Evolutionary conservation across 768 basidiomycete species (phyloP).

Genomic region (Mycena floridula): DNA sequence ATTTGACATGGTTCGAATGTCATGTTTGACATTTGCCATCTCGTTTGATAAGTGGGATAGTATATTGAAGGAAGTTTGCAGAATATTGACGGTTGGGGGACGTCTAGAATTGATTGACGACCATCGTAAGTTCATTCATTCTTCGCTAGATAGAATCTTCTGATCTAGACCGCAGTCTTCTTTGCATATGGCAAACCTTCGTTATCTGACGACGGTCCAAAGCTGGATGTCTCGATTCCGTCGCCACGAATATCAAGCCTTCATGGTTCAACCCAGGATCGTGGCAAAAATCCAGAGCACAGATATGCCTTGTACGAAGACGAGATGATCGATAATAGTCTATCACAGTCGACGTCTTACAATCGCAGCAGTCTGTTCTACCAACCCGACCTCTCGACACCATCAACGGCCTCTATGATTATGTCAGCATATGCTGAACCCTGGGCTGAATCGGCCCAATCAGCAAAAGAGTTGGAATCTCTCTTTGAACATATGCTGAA

Average conservation of each 20-base stretch:
- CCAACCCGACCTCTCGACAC: constrained; percentile 24
- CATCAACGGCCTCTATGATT: constrained; percentile 92
- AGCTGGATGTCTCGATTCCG: constrained; percentile 8
- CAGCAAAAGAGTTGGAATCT: constrained; percentile 29
- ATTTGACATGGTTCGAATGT: constrained; percentile 52
- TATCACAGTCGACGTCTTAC: too few relatives aligned
- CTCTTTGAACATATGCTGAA: constrained; percentile 40
- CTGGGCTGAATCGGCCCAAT: constrained; percentile 1
- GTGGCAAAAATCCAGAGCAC: too few relatives aligned
- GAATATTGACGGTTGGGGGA: constrained; percentile 42
- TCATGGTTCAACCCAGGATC: too few relatives aligned
- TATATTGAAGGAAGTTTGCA: constrained; percentile 36
- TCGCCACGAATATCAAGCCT: constrained; percentile 4
- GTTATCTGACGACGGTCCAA: constrained; percentile 4
- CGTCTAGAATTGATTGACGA: constrained; percentile 50
- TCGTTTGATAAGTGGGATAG: constrained; percentile 39
- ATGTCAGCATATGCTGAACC: constrained; percentile 59
- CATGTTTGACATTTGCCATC: constrained; percentile 36
- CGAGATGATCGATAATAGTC: too few relatives aligned
- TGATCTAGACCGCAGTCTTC: too few relatives aligned
- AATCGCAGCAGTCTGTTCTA: too few relatives aligned
- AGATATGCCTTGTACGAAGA: too few relatives aligned
- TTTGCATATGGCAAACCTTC: constrained; percentile 31
- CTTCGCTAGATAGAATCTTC: too few relatives aligned
- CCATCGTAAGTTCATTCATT: too few relatives aligned